Evolutionary conservation across 441 rosid species (phyloP).

Genomic region (Bruguiera hainesii): DNA sequence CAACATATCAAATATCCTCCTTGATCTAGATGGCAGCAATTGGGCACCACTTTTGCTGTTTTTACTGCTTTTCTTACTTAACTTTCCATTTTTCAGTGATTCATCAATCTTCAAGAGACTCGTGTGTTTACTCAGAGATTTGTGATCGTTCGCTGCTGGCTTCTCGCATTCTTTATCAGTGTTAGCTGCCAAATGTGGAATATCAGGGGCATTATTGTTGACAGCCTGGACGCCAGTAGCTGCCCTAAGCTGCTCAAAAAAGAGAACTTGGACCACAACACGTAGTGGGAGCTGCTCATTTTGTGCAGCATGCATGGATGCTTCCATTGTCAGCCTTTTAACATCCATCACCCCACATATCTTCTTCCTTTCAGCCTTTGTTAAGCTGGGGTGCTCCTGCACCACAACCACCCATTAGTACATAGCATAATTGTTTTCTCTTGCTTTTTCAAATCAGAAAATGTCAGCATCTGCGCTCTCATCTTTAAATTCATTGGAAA

Average conservation of each 20-base stretch:
- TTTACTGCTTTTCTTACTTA: slow-evolving; percentile 59
- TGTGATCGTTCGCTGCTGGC: slow-evolving; percentile 26
- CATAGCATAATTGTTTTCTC: background rate
- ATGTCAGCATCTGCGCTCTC: too few relatives aligned
- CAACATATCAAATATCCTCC: slow-evolving; percentile 81
- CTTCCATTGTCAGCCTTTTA: slow-evolving; percentile 71
- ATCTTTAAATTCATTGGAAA: too few relatives aligned
- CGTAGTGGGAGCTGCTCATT: slow-evolving; percentile 84
- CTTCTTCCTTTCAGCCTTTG: slow-evolving; percentile 75
- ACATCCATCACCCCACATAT: slow-evolving; percentile 80
- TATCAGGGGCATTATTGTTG: slow-evolving; percentile 28
- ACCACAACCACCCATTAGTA: slow-evolving; percentile 2
- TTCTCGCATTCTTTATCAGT: slow-evolving; percentile 51
- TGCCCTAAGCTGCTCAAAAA: slow-evolving; percentile 80
- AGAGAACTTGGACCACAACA: slow-evolving; percentile 88
- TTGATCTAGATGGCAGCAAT: slow-evolving; percentile 83
- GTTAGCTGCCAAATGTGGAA: slow-evolving; percentile 38
- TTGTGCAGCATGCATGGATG: slow-evolving; percentile 86
- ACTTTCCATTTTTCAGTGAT: slow-evolving; percentile 38
- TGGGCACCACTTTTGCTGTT: slow-evolving; percentile 62
- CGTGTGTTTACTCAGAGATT: slow-evolving; percentile 33
- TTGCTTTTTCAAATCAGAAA: background rate
- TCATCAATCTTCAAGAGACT: slow-evolving; percentile 35
- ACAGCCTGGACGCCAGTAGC: slow-evolving; percentile 48
- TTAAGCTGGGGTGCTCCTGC: slow-evolving; percentile 72